These are phyloP conservation scores for Ceriops decandra DNA, from an alignment of 345 rosid genomes.

Conservation along the genomic window DNA sequence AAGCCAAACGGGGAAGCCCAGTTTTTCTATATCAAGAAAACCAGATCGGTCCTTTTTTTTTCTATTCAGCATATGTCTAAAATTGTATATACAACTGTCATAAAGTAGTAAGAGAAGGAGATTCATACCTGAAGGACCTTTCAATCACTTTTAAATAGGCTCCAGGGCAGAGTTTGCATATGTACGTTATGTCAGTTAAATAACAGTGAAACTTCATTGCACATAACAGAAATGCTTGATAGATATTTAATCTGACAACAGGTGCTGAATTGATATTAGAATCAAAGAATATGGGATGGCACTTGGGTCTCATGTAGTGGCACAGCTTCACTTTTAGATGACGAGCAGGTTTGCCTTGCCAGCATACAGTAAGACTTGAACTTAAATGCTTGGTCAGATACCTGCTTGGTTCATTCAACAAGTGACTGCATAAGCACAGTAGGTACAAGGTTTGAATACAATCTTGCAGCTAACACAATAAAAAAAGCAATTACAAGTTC, in stretches of 20 bases:
- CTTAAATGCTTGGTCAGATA: conserved; percentile 59
- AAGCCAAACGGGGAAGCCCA: too few species aligned
- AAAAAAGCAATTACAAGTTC: neutral
- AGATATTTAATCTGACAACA: conserved; percentile 69
- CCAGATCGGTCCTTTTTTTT: too few species aligned
- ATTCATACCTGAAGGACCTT: conserved; percentile 51
- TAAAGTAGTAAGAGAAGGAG: neutral
- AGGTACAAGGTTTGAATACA: neutral
- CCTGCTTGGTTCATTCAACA: conserved; percentile 38
- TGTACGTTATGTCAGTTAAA: conserved; percentile 43
- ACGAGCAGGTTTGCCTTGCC: conserved; percentile 51
- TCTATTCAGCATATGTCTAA: neutral
- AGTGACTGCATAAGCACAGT: neutral
- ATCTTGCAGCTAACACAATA: neutral
- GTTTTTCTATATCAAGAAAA: too few species aligned
- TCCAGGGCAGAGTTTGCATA: conserved; percentile 42
- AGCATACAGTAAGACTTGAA: conserved; percentile 53
- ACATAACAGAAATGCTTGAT: conserved; percentile 67
- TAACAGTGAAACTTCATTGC: conserved; percentile 88
- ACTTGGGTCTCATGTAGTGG: conserved; percentile 62
- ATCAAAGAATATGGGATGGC: conserved; percentile 77
- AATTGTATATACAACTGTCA: neutral
- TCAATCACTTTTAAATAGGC: conserved; percentile 38
- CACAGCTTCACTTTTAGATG: conserved; percentile 43
- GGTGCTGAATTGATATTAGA: conserved; percentile 65